Percentiles rank a stretch among this genome's conserved stretches.
Conservation (phyloP, 371 early-diverging fungal species). For the Neoconidiobolus thromboides region DNA sequence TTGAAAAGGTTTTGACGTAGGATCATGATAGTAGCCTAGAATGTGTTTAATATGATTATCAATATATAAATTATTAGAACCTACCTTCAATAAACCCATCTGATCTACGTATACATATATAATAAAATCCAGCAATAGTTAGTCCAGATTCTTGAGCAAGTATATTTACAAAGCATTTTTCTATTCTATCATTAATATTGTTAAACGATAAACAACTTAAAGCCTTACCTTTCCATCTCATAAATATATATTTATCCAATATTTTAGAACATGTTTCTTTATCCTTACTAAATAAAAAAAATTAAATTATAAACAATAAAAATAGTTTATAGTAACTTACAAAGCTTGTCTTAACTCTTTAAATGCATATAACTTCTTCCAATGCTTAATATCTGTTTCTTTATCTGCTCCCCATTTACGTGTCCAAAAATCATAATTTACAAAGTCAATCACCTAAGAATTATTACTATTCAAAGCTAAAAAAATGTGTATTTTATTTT, state of each 20-base stretch:
- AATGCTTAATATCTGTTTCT: conserved; percentile 22
- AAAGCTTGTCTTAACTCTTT: conserved; percentile 7
- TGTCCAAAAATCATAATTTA: conserved; percentile 23
- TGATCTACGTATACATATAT: conserved; percentile 24
- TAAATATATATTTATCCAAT: conserved; percentile 24
- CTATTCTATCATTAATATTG: conserved; percentile 10
- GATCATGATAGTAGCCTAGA: conserved; percentile 12
- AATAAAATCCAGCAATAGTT: conserved; percentile 37
- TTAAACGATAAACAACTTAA: background rate
- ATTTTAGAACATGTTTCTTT: background rate
- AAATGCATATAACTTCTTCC: conserved; percentile 25
- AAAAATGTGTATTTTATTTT: background rate
- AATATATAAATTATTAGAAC: background rate
- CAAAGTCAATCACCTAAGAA: conserved; percentile 23
- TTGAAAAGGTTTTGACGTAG: conserved; percentile 11
- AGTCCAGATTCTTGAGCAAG: conserved; percentile 23
- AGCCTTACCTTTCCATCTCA: conserved; percentile 34
- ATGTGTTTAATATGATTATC: background rate
- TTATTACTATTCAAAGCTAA: background rate
- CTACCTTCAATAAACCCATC: conserved; percentile 30
- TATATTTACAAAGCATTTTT: conserved; percentile 26
- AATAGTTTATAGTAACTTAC: background rate
- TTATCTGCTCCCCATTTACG: conserved; percentile 22
- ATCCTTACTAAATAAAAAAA: background rate
- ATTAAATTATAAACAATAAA: background rate